Conservation (phyloP, 2,329 filamentous ascomycete species). For the Tolypocladium tropicale region DNA sequence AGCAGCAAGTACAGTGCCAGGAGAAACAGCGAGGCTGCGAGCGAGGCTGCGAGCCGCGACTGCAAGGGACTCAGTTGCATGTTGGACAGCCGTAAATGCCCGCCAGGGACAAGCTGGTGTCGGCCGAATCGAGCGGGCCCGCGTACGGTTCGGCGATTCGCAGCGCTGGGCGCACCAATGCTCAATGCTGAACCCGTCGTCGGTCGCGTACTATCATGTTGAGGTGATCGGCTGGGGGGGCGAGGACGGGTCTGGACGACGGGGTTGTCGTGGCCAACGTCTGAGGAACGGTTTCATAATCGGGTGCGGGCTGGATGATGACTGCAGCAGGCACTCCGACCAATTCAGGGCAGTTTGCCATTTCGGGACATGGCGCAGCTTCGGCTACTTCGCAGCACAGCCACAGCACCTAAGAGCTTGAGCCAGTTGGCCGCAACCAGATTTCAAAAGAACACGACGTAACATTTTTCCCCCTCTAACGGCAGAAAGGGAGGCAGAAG, state of each 20-base stretch:
- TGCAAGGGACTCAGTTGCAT: conserved; percentile 60
- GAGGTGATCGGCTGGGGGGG: background rate
- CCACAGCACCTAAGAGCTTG: background rate
- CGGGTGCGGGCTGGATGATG: background rate
- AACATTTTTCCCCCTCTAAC: too few species aligned
- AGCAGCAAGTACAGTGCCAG: conserved; percentile 51
- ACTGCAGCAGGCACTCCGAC: background rate
- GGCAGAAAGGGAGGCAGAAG: too few species aligned
- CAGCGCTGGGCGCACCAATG: conserved; percentile 1
- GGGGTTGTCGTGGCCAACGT: background rate
- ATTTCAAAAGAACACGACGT: background rate
- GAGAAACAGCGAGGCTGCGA: conserved; percentile 49
- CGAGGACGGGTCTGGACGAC: background rate
- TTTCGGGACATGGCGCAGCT: background rate
- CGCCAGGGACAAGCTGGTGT: conserved; percentile 22
- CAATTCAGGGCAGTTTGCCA: background rate
- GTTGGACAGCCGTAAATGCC: conserved; percentile 24
- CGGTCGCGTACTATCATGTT: conserved; percentile 6
- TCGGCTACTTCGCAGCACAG: background rate
- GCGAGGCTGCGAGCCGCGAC: conserved; percentile 59
- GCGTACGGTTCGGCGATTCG: conserved; percentile 1
- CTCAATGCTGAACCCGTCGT: background rate
- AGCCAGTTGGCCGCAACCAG: too few species aligned
- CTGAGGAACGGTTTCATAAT: background rate
- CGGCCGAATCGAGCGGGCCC: background rate